A percentile compares a stretch with the other conserved stretches of the same genome.
Conservation (phyloP, 805 yeast species). For the Maudiozyma turicensis region DNA sequence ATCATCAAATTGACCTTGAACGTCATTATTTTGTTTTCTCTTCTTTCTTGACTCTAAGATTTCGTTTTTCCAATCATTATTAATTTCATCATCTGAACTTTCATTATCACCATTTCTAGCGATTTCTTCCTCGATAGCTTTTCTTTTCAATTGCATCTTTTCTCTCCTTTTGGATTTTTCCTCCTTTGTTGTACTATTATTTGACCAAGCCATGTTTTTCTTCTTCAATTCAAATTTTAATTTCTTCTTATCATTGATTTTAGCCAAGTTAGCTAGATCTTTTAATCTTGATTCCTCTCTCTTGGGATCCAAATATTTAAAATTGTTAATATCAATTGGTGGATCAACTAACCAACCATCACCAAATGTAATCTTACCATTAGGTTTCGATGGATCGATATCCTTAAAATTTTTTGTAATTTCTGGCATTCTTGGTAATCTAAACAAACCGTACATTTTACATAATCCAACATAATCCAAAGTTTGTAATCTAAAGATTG, state of each 20-base stretch:
- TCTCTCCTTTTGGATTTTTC: constrained; percentile 52
- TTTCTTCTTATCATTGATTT: constrained; percentile 28
- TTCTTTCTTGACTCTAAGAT: constrained; percentile 57
- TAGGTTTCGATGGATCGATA: constrained; percentile 40
- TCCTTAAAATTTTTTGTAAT: constrained; percentile 39
- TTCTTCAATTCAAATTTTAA: constrained; percentile 37
- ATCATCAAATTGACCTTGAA: constrained; percentile 57
- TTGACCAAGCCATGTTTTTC: constrained; percentile 72
- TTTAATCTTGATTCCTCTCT: constrained; percentile 56
- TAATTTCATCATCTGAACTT: constrained; percentile 34
- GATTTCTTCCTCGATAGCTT: constrained; percentile 46
- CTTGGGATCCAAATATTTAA: constrained; percentile 50
- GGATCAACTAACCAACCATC: constrained; percentile 66
- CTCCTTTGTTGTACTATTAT: constrained; percentile 55
- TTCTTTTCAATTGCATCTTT: constrained; percentile 44
- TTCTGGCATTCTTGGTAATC: constrained; percentile 95
- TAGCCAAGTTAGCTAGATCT: constrained; percentile 40
- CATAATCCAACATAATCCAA: constrained; percentile 70
- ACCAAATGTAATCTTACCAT: constrained; percentile 8
- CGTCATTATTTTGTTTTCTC: constrained; percentile 21
- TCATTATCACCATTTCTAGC: constrained; percentile 38
- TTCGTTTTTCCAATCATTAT: constrained; percentile 81
- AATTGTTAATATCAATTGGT: constrained; percentile 57
- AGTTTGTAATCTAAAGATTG: constrained; percentile 68
- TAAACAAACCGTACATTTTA: constrained; percentile 63